Conservation (phyloP, 2,329 filamentous ascomycete genomes). For the Colletotrichum sp. region DNA sequence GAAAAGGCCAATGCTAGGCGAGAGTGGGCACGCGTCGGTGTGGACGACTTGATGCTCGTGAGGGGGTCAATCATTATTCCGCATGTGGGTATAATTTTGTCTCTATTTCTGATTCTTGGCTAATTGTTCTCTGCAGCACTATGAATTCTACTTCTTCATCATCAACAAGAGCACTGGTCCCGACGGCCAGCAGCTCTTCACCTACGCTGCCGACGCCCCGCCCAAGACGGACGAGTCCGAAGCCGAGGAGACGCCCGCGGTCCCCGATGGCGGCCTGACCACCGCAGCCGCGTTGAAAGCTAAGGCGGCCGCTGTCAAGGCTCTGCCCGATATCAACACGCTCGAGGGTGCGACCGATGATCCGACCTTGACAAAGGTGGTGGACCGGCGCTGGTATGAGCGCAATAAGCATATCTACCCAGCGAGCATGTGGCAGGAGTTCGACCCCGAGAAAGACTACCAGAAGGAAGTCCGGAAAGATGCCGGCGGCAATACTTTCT, state of each 20-base stretch:
- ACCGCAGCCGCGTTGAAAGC: constrained; percentile 38
- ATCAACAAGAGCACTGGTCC: constrained; percentile 83
- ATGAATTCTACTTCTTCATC: constrained; percentile 96
- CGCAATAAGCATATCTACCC: constrained; percentile 98
- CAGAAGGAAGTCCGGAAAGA: constrained; percentile 79
- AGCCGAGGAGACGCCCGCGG: constrained; percentile 15
- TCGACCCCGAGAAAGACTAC: constrained; percentile 89
- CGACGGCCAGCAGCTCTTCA: constrained; percentile 76
- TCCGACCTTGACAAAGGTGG: constrained; percentile 85
- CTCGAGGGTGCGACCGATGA: constrained; percentile 82
- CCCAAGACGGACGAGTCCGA: constrained; percentile 13
- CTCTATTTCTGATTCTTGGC: constrained; percentile 6
- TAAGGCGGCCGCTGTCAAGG: constrained; percentile 38
- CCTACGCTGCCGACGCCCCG: constrained; percentile 66
- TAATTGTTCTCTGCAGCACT: constrained; percentile 68
- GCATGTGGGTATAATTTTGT: constrained; percentile 68
- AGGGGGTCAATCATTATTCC: constrained; percentile 90
- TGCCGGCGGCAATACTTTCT: constrained; percentile 89
- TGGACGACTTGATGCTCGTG: constrained; percentile 95
- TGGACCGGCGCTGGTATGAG: constrained; percentile 96
- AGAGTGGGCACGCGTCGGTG: constrained; percentile 91
- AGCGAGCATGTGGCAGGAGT: constrained; percentile 93
- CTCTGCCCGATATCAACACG: constrained; percentile 52
- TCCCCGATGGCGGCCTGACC: constrained; percentile 33
- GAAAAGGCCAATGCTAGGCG: constrained; percentile 70